phyloP scores from a whole-genome alignment of 441 rosid species.

The Adansonia gregorii region DNA sequence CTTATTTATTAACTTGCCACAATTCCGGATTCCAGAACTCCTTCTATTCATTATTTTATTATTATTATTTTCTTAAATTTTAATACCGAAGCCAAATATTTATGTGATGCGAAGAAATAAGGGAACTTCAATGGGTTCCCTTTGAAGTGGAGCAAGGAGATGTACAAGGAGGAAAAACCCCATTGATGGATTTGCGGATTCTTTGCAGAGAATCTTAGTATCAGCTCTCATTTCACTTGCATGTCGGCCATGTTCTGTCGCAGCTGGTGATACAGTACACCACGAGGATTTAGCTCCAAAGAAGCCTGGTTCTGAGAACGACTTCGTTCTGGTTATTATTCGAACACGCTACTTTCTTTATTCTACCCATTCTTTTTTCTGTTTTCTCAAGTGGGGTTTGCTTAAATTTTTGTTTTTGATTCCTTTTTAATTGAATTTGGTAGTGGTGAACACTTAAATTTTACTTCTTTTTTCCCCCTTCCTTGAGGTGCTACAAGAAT shows the following conservation, averaged over 20 bases:
- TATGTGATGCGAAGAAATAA: conserved; percentile 40
- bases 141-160: background rate
- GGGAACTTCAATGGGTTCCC: conserved; percentile 28
- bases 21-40: no score
- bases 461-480: background rate
- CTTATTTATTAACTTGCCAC: background rate
- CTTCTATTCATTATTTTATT: background rate
- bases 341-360: conserved; percentile 28
- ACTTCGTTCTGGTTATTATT: conserved; percentile 75
- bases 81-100: background rate
- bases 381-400: conserved; percentile 33
- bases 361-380: conserved; percentile 34
- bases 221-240: conserved; percentile 52
- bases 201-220: conserved; percentile 36
- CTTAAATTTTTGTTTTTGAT: conserved; percentile 28
- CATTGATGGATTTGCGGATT: conserved; percentile 58
- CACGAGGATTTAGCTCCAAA: conserved; percentile 87
- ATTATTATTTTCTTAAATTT: background rate
- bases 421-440: conserved; percentile 27
- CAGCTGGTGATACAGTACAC: conserved; percentile 89
- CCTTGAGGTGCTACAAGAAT: background rate
- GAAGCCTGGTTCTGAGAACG: conserved; percentile 97
- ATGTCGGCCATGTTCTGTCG: conserved; percentile 46
- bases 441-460: conserved; percentile 9
- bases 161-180: conserved; percentile 19